Percentiles rank a stretch among this genome's conserved stretches.
phyloP scores from a whole-genome alignment of 2,329 filamentous ascomycete genomes.

The Fusarium brevicatenulatum region DNA sequence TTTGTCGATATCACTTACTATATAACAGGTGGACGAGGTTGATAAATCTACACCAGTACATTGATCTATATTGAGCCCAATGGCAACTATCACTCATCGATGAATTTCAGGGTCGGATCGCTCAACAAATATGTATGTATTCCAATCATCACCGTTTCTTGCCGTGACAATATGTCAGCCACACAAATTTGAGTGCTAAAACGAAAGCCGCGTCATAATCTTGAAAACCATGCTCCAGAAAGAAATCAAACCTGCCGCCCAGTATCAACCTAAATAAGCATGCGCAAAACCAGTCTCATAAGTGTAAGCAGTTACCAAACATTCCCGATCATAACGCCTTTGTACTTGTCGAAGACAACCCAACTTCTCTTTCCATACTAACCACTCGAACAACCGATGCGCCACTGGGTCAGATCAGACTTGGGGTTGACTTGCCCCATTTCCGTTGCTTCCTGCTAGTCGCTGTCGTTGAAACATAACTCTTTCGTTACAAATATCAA shows the following conservation, averaged over 20 bases:
- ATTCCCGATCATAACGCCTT: constrained; percentile 35
- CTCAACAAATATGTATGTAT: background rate
- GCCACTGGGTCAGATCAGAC: constrained; percentile 28
- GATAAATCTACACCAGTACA: background rate
- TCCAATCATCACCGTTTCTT: constrained; percentile 7
- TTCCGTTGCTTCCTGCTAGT: constrained; percentile 51
- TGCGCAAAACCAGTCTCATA: constrained; percentile 27
- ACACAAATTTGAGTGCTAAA: constrained; percentile 6
- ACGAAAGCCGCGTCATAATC: constrained; percentile 33
- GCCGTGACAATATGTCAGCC: background rate
- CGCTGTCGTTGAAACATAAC: constrained; percentile 71
- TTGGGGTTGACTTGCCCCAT: constrained; percentile 43
- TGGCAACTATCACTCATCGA: background rate
- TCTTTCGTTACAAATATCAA: constrained; percentile 74
- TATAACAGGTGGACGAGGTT: background rate
- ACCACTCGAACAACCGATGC: constrained; percentile 28
- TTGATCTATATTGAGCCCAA: background rate
- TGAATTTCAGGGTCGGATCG: background rate
- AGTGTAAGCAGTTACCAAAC: constrained; percentile 8
- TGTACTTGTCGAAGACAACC: constrained; percentile 20
- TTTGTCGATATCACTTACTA: background rate
- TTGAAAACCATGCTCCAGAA: constrained; percentile 34
- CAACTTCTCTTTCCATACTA: constrained; percentile 26
- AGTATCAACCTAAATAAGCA: constrained; percentile 22
- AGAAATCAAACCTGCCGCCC: constrained; percentile 36